Conservation (phyloP, 2,329 filamentous ascomycete genomes). For the Diaporthe humulicola region DNA sequence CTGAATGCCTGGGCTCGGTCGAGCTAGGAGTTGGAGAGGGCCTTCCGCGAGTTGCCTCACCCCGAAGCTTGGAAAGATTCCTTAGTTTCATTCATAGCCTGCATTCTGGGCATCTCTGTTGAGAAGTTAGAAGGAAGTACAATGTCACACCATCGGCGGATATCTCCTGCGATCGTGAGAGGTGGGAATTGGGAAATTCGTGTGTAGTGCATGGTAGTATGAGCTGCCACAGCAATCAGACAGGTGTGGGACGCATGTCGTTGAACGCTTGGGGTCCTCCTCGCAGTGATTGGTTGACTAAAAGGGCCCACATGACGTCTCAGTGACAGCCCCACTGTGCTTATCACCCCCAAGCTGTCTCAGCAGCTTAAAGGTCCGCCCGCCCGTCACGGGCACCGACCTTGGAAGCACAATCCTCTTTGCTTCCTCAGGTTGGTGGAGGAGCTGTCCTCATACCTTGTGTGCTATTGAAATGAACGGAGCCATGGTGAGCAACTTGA, state of each 20-base stretch:
- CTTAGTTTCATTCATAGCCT: neutral
- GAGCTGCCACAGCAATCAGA: neutral
- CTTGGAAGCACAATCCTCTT: neutral
- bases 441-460: neutral
- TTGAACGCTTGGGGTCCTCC: constrained; percentile 44
- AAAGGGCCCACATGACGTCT: constrained; percentile 34
- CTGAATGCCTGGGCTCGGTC: neutral
- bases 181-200: neutral
- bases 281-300: constrained; percentile 18
- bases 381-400: neutral
- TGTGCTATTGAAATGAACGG: neutral
- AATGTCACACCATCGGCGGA: neutral
- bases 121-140: neutral
- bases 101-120: neutral
- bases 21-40: neutral
- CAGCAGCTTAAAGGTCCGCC: neutral
- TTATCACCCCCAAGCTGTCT: constrained; percentile 26
- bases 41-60: neutral
- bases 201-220: neutral
- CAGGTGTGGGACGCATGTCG: constrained; percentile 1
- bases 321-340: constrained; percentile 12
- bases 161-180: neutral
- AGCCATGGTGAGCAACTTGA: constrained; percentile 12
- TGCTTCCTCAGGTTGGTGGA: constrained; percentile 13
- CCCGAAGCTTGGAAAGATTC: neutral